Percentiles rank a stretch among this genome's conserved stretches.
Conservation (phyloP, 2,329 filamentous ascomycete species). For the Paecilomyces dactylethromorphus region DNA sequence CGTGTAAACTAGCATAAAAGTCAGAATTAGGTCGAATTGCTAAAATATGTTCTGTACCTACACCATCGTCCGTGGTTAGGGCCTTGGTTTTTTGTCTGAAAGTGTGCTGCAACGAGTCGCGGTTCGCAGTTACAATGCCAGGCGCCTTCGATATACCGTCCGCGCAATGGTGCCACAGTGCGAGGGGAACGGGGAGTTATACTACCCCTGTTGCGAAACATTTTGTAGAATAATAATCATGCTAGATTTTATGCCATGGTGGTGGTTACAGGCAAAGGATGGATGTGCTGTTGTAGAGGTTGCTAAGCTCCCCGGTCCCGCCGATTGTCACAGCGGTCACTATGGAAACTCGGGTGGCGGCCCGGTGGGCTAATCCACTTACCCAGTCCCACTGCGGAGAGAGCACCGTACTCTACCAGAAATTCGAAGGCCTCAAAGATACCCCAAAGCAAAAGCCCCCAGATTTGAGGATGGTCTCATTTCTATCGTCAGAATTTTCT, state of each 20-base stretch:
- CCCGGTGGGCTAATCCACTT: not conserved
- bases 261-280: not conserved
- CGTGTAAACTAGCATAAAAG: constrained; percentile 42
- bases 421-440: too few relatives aligned
- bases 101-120: constrained; percentile 47
- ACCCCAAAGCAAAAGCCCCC: too few relatives aligned
- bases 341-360: not conserved
- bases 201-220: constrained; percentile 14
- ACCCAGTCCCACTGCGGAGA: not conserved
- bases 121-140: constrained; percentile 54
- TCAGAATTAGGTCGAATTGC: not conserved
- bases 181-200: constrained; percentile 13
- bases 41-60: constrained; percentile 17
- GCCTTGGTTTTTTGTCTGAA: constrained; percentile 52
- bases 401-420: not conserved
- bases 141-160: constrained; percentile 35
- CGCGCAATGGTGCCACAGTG: constrained; percentile 19
- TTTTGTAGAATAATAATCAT: constrained; percentile 10
- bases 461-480: too few relatives aligned
- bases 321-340: not conserved
- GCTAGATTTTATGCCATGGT: not conserved
- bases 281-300: not conserved
- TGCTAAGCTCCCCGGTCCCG: not conserved
- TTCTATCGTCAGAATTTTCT: too few relatives aligned
- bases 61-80: constrained; percentile 52